These are phyloP conservation scores for Silybum marianum DNA, from an alignment of 129 eudicot species.

Conservation along the genomic window DNA sequence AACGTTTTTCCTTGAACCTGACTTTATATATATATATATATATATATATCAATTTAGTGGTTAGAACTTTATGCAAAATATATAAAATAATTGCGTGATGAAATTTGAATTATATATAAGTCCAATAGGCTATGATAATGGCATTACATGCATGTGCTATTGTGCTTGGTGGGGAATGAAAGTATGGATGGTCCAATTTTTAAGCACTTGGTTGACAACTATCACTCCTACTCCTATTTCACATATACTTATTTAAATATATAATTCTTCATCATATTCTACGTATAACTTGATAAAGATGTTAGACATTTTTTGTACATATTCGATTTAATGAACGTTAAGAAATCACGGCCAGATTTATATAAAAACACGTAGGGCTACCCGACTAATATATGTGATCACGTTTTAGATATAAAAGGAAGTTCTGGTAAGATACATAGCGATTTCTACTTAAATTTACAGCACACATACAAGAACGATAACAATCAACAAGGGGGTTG, in stretches of 20 bases:
- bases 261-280: background rate
- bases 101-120: background rate
- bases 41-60: background rate
- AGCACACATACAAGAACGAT: background rate
- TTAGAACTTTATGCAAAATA: background rate
- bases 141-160: slow-evolving; percentile 31
- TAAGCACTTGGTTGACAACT: slow-evolving; percentile 26
- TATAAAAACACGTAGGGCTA: background rate
- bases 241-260: background rate
- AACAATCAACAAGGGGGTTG: background rate
- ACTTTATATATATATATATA: too few species aligned
- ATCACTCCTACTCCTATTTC: background rate
- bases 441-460: background rate
- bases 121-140: background rate
- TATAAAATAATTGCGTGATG: background rate
- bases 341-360: background rate
- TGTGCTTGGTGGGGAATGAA: slow-evolving; percentile 32
- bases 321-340: background rate
- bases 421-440: background rate
- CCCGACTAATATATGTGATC: background rate
- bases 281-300: background rate
- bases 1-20: too few species aligned
- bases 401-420: background rate
- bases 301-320: background rate
- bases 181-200: slow-evolving; percentile 22